phyloP scores from a whole-genome alignment of 352 stramenopile species.

The Phytophthora kernoviae region DNA sequence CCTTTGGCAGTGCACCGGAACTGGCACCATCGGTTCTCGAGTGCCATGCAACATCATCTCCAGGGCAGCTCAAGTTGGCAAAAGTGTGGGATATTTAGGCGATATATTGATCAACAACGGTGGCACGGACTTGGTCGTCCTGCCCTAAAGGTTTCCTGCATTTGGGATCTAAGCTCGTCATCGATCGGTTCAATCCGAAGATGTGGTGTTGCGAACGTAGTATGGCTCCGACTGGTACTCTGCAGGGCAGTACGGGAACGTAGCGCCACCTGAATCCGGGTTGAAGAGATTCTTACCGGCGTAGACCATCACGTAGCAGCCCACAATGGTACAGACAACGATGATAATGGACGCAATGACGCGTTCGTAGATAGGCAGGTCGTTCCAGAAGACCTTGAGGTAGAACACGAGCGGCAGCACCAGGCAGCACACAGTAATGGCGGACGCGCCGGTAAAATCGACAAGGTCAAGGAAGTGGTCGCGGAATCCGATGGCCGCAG shows the following conservation, averaged over 20 bases:
- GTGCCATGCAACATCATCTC: too few species aligned
- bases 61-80: neutral
- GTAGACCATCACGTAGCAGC: constrained; percentile 43
- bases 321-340: constrained; percentile 38
- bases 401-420: constrained; percentile 56
- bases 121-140: constrained; percentile 16
- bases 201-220: constrained; percentile 30
- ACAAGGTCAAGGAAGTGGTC: constrained; percentile 50
- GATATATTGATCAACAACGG: constrained; percentile 12
- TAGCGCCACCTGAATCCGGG: constrained; percentile 21
- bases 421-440: constrained; percentile 50
- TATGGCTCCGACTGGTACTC: constrained; percentile 26
- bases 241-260: constrained; percentile 30
- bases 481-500: constrained; percentile 38
- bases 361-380: constrained; percentile 46
- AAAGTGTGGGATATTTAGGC: neutral
- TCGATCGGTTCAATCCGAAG: constrained; percentile 25
- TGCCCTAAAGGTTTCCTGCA: constrained; percentile 30
- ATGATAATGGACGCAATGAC: constrained; percentile 37
- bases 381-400: constrained; percentile 49
- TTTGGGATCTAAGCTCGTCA: constrained; percentile 15
- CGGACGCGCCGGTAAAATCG: constrained; percentile 53
- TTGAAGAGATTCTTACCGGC: constrained; percentile 34
- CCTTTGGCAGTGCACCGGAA: constrained; percentile 26
- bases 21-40: constrained; percentile 11